Base-by-base conservation (phyloP, 345 rosid species). In the Aquilaria sinensis region DNA sequence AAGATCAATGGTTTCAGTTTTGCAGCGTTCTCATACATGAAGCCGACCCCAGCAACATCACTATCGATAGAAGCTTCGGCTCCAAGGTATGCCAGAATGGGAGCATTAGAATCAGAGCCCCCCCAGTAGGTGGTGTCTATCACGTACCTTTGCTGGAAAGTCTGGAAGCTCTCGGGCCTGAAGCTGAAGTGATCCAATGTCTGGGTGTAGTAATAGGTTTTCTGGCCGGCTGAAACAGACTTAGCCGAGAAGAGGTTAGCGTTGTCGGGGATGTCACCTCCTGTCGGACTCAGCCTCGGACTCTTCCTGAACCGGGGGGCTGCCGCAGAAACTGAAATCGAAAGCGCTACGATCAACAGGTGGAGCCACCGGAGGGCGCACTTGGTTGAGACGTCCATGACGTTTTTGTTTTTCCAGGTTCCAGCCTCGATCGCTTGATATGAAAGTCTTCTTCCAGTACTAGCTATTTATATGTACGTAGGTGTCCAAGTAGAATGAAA, bases 101-200 rank as follows among this genome's bases (percentile, higher is more conserved):
- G 86, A 3, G 78, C 66, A 10, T 32, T 64, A 1, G 49, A 23
- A 29, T 67, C 61, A 1, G 75, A 47, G 2, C 77, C 80, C 10
- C 85, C 81, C 85, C 85, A 81, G 31, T 73, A 15, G 63, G 67
- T 76, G 64, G 65, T 61, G 61, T 57, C 78, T 45, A 81, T 60
- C 1, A 78, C 33, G 43, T 78, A 78, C 50, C 71, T 65, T 57
- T 78, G 86, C 45, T 31, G 72, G 51, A 81, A 81, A 10, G 67
- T 72, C 9, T 49, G 9, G 50, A 64, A 72, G 62, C 86, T 78
- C 52, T 81, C 72, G 9, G 83, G 81, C 30, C 55, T 70, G 37
- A 71, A 81, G 58, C 67, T 78, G 71, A 81, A 81, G 69, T 79
- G 86, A 62, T 82, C 86, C 1, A 82, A 72, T 14, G 86, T 74